Conservation (phyloP, 1,284 basidiomycete genomes). For the Leucoagaricus sp. region DNA sequence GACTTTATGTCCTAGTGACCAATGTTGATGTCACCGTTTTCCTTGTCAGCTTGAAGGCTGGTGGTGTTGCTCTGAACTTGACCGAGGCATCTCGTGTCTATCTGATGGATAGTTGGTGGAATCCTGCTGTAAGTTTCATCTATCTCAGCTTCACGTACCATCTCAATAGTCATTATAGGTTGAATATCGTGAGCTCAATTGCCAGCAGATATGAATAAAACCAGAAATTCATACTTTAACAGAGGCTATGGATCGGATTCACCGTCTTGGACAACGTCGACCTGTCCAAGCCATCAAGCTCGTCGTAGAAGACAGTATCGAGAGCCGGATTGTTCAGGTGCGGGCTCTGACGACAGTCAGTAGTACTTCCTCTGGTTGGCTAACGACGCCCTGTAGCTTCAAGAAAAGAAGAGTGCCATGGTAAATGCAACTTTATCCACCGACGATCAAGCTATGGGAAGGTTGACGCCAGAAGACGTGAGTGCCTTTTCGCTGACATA, state of each 20-base stretch:
- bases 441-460: slow-evolving; percentile 86
- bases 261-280: slow-evolving; percentile 88
- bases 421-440: slow-evolving; percentile 77
- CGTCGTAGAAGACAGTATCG: slow-evolving; percentile 95
- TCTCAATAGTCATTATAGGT: slow-evolving; percentile 39
- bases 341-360: slow-evolving; percentile 18
- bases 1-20: slow-evolving; percentile 60
- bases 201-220: not conserved
- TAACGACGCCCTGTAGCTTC: slow-evolving; percentile 54
- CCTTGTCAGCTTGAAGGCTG: slow-evolving; percentile 94
- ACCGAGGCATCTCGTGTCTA: slow-evolving; percentile 95
- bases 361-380: not conserved
- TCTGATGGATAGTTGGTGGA: slow-evolving; percentile 93
- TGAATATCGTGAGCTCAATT: slow-evolving; percentile 61
- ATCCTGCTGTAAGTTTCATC: slow-evolving; percentile 65
- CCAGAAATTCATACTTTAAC: slow-evolving; percentile 24
- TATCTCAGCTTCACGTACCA: slow-evolving; percentile 8
- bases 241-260: slow-evolving; percentile 98
- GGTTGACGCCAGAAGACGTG: slow-evolving; percentile 87
- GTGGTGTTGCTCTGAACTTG: slow-evolving; percentile 92
- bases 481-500: slow-evolving; percentile 34
- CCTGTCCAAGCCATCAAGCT: slow-evolving; percentile 94
- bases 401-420: slow-evolving; percentile 93
- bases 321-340: slow-evolving; percentile 87
- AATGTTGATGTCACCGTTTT: slow-evolving; percentile 96